Base-by-base conservation (phyloP, 495 filamentous ascomycete species). In the Hypoxylon subgilvum region DNA sequence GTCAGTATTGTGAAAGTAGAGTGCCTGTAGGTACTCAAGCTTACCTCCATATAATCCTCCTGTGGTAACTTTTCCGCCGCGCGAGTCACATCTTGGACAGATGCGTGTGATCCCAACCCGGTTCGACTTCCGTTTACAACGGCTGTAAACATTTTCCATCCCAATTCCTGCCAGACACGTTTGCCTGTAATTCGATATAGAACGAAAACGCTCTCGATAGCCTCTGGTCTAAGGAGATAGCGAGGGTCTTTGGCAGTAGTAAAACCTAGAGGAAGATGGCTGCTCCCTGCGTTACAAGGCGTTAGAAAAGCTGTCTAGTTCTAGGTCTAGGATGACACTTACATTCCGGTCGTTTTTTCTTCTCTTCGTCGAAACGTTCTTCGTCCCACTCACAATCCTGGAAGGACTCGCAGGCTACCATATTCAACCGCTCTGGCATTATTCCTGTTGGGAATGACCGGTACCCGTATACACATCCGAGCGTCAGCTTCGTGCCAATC, bases 391-490 rank as follows among this genome's bases (percentile, higher is more conserved):
- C 60, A 65, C 92, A 96, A 12, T 78, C 61, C 18, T 77, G 65
- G n/a, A 67, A 69, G 30, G 85, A 80, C 25, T 81, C 70, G 69
- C 92, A 97, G 4, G 82, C 76, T 9, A 89, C 69, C 17, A 86
- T 73, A n/a, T 75, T 70, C 61, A 89, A 85, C 4, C 73, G 64
- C 70, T 97, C 92, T 0, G 92, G 91, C 88, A 92, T 92, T 63
- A 97, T 90, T 1, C 91, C 92, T 0, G 88, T 88, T 9, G 82
- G 76, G 16, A 88, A 90, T 14, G 83, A 75, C 54, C 85, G 80
- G 65, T 96, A 96, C 0, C 88, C 85, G 83, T 89, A 96, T 14
- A 93, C 85, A 66, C 92, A 97, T 16, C 91, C 92, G 44, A 91
- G 85, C 0, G 91, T 90, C 17, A 97, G 76, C 68, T 88, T 88